Evolutionary conservation across 805 yeast genomes (phyloP).

Genomic region (Wickerhamomyces kurtzmanii): DNA sequence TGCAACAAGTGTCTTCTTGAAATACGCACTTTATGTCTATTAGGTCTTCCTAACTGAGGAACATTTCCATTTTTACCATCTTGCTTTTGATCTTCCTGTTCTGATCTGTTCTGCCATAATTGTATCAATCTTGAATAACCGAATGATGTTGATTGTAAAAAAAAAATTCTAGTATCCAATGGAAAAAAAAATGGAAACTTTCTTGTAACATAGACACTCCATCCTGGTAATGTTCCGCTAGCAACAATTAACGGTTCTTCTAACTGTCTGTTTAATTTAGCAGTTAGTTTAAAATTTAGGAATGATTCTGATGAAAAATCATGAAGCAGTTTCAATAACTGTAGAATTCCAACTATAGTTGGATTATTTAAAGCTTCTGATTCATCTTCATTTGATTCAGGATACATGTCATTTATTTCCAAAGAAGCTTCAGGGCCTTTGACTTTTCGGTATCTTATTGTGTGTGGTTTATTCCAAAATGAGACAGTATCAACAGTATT

Average conservation of each 20-base stretch:
- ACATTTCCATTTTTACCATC: constrained; percentile 19
- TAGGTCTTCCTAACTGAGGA: constrained; percentile 53
- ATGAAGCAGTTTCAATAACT: constrained; percentile 37
- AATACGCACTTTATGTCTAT: constrained; percentile 72
- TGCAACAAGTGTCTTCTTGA: constrained; percentile 60
- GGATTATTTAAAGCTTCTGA: constrained; percentile 21
- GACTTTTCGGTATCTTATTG: constrained; percentile 34
- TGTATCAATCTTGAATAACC: constrained; percentile 81
- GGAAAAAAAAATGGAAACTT: constrained; percentile 80
- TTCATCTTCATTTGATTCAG: constrained; percentile 17
- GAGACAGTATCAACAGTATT: constrained; percentile 34
- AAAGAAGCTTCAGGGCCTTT: constrained; percentile 14
- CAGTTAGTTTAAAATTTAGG: constrained; percentile 72
- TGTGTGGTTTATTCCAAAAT: constrained; percentile 53
- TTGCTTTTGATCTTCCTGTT: constrained; percentile 26
- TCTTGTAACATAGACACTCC: constrained; percentile 71
- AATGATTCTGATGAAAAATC: constrained; percentile 31
- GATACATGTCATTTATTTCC: constrained; percentile 19
- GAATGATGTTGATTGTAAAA: constrained; percentile 80
- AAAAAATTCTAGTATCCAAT: constrained; percentile 65
- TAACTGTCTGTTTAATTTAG: constrained; percentile 75
- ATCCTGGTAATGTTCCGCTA: constrained; percentile 74
- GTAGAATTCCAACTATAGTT: constrained; percentile 26
- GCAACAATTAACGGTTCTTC: constrained; percentile 88
- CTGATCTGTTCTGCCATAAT: constrained; percentile 55